These are phyloP conservation scores for Boletus coccyginus DNA, from an alignment of 768 basidiomycete species.

Conservation along the genomic window DNA sequence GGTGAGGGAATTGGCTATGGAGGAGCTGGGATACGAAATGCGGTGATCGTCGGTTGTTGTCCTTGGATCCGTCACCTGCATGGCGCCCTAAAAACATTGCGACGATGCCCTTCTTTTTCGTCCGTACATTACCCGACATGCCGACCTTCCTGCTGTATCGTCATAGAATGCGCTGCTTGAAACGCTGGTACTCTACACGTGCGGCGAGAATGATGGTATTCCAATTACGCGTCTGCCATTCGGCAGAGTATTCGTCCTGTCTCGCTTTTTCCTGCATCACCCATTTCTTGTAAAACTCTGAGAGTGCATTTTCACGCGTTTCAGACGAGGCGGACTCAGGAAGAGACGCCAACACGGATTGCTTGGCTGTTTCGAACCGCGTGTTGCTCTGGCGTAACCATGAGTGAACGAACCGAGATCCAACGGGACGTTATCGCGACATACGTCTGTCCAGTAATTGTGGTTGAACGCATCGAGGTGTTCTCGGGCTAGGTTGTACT, in stretches of 20 bases:
- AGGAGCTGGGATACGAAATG: slow-evolving; percentile 42
- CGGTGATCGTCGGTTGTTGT: slow-evolving; percentile 10
- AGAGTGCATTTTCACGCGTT: slow-evolving; percentile 66
- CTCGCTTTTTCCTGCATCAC: slow-evolving; percentile 60
- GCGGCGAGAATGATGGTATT: slow-evolving; percentile 55
- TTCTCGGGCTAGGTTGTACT: slow-evolving; percentile 68
- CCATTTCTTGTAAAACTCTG: slow-evolving; percentile 75
- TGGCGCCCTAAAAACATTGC: background rate
- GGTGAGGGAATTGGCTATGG: slow-evolving; percentile 58
- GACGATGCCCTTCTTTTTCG: background rate
- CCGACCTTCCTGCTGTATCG: background rate
- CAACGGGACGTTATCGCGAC: slow-evolving; percentile 21
- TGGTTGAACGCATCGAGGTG: slow-evolving; percentile 75
- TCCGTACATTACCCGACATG: background rate
- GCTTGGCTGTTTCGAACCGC: slow-evolving; percentile 73
- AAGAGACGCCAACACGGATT: slow-evolving; percentile 53
- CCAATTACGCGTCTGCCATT: slow-evolving; percentile 66
- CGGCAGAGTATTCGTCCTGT: slow-evolving; percentile 57
- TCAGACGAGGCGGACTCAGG: slow-evolving; percentile 47
- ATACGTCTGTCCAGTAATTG: slow-evolving; percentile 76
- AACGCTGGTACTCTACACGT: slow-evolving; percentile 50
- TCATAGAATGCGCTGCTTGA: slow-evolving; percentile 34
- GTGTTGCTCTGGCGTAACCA: slow-evolving; percentile 58
- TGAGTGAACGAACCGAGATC: slow-evolving; percentile 1
- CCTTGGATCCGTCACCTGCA: background rate